A percentile compares a stretch with the other conserved stretches of the same genome.
phyloP scores from a whole-genome alignment of 306 rosid species.

The Trifolium pratense region DNA sequence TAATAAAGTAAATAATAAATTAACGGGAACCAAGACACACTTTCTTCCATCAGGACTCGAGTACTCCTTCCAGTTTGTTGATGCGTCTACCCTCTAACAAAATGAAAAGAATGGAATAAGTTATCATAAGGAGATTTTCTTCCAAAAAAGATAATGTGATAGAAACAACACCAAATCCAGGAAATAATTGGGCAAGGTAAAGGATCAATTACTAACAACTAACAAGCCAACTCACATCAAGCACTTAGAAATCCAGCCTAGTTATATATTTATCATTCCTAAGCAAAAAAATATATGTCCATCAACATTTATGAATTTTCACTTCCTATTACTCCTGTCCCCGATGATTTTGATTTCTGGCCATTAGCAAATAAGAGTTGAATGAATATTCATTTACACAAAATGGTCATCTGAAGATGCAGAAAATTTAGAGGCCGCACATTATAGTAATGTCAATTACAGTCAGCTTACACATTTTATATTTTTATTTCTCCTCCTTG shows the following conservation, averaged over 20 bases:
- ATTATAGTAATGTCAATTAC: conserved; percentile 5
- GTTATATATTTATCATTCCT: conserved; percentile 25
- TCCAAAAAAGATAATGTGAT: conserved; percentile 32
- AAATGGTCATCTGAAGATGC: conserved; percentile 20
- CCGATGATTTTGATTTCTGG: conserved; percentile 27
- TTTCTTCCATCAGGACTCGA: conserved; percentile 90
- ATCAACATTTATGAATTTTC: conserved; percentile 8
- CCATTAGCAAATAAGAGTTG: conserved; percentile 9
- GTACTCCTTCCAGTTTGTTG: conserved; percentile 95
- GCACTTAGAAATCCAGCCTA: conserved; percentile 32
- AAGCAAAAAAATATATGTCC: conserved; percentile 2
- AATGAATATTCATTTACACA: conserved; percentile 34
- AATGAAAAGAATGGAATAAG: conserved; percentile 50
- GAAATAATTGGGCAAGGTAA: conserved; percentile 37
- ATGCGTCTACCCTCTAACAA: conserved; percentile 88
- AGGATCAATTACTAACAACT: conserved; percentile 22
- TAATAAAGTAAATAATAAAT: conserved; percentile 6
- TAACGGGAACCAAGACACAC: conserved; percentile 53
- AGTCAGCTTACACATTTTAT: conserved; percentile 32
- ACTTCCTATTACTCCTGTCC: conserved; percentile 31
- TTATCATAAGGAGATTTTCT: conserved; percentile 39
- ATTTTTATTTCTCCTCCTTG: conserved; percentile 25
- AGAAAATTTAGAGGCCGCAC: conserved; percentile 27
- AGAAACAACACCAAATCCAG: conserved; percentile 40
- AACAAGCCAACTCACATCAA: conserved; percentile 34